Conservation (phyloP, 2,329 filamentous ascomycete genomes). For the Beauveria pseudobassiana region DNA sequence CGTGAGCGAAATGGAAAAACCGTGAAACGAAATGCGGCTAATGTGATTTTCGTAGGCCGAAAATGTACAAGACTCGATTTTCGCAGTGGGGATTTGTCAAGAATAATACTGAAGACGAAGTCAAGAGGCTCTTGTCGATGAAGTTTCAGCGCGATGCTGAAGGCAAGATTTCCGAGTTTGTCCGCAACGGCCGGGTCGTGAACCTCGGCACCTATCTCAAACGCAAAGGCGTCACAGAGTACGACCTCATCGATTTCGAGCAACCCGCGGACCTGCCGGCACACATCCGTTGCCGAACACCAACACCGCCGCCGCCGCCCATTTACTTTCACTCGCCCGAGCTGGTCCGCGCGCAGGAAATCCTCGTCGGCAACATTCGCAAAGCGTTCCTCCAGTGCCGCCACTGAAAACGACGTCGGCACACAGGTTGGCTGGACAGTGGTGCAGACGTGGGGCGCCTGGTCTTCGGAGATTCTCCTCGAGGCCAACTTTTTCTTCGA, state of each 20-base stretch:
- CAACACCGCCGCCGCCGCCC: conserved; percentile 35
- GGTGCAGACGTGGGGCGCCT: conserved; percentile 36
- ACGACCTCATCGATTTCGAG: conserved; percentile 42
- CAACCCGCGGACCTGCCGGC: conserved; percentile 34
- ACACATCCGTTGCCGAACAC: conserved; percentile 37
- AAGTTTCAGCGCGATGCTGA: conserved; percentile 46
- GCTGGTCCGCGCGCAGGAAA: conserved; percentile 35
- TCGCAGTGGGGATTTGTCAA: conserved; percentile 49
- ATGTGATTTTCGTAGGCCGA: conserved; percentile 29
- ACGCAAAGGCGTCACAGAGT: conserved; percentile 45
- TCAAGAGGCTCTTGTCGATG: conserved; percentile 42
- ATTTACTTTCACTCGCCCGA: conserved; percentile 36
- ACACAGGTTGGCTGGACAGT: conserved; percentile 32
- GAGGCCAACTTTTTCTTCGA: conserved; percentile 38
- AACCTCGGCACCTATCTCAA: conserved; percentile 46
- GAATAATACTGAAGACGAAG: conserved; percentile 47
- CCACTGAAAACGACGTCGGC: conserved; percentile 33
- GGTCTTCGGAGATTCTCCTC: conserved; percentile 35
- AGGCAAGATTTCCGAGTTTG: conserved; percentile 45
- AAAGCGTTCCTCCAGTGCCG: conserved; percentile 38
- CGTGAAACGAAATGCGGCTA: conserved; percentile 9
- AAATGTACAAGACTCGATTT: conserved; percentile 50
- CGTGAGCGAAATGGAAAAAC: conserved; percentile 27
- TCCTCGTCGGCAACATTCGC: conserved; percentile 35
- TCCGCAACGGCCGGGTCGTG: conserved; percentile 44